phyloP scores from a whole-genome alignment of 352 stramenopile species.

The Globisporangium barbulae region DNA sequence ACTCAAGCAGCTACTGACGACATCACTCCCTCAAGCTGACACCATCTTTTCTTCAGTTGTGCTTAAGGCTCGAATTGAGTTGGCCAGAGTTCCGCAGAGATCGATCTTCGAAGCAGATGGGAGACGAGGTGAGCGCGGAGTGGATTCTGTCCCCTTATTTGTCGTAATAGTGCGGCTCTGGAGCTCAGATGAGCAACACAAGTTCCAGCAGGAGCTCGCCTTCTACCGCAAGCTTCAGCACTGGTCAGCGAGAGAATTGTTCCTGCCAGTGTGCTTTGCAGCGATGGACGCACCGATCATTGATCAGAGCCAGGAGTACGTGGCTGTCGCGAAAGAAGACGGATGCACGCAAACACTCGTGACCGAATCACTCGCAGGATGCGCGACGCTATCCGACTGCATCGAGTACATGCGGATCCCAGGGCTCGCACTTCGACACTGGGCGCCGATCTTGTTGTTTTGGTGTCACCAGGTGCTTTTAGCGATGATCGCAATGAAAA shows the following conservation, averaged over 20 bases:
- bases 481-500: conserved; percentile 25
- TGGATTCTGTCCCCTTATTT: conserved; percentile 13
- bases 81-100: conserved; percentile 5
- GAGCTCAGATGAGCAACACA: neutral
- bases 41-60: conserved; percentile 12
- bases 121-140: neutral
- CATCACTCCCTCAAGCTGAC: conserved; percentile 14
- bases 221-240: conserved; percentile 26
- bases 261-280: conserved; percentile 19
- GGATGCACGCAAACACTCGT: conserved; percentile 21
- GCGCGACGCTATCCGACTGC: conserved; percentile 24
- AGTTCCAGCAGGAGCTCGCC: conserved; percentile 24
- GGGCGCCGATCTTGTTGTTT: conserved; percentile 23
- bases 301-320: conserved; percentile 1
- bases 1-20: conserved; percentile 21
- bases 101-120: conserved; percentile 23
- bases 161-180: conserved; percentile 19
- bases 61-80: neutral
- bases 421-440: conserved; percentile 16
- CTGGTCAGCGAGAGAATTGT: conserved; percentile 20
- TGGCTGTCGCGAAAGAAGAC: neutral
- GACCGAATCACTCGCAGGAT: conserved; percentile 29
- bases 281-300: conserved; percentile 19
- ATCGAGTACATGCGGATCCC: conserved; percentile 19
- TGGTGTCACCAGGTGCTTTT: conserved; percentile 40